These are phyloP conservation scores for Daldinia sp. DNA, from an alignment of 2,329 filamentous ascomycete species.

Conservation along the genomic window DNA sequence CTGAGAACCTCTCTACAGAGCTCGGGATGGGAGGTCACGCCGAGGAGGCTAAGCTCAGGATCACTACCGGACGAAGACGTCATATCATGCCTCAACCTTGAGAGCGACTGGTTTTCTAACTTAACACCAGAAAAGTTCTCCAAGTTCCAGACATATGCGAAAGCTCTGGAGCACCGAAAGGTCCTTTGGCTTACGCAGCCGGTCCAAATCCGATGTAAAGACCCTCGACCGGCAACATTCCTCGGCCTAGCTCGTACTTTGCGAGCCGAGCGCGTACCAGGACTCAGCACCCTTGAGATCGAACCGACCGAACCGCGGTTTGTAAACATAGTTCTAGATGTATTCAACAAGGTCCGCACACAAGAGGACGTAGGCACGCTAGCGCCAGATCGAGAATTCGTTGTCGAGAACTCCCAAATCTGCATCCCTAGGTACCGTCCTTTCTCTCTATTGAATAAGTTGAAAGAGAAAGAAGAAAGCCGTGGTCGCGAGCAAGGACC, in stretches of 20 bases:
- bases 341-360: slow-evolving; percentile 45
- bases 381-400: slow-evolving; percentile 52
- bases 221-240: slow-evolving; percentile 48
- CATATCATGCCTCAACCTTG: slow-evolving; percentile 48
- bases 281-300: slow-evolving; percentile 51
- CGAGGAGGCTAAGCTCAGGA: slow-evolving; percentile 28
- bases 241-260: slow-evolving; percentile 51
- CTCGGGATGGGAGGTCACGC: background rate
- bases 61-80: slow-evolving; percentile 44
- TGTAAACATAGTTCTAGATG: slow-evolving; percentile 32
- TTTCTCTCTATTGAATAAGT: slow-evolving; percentile 43
- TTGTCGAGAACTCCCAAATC: slow-evolving; percentile 46
- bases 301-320: slow-evolving; percentile 38
- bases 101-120: slow-evolving; percentile 48
- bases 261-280: slow-evolving; percentile 48
- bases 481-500: background rate
- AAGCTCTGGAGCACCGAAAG: slow-evolving; percentile 27
- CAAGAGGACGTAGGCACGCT: slow-evolving; percentile 40
- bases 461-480: slow-evolving; percentile 27
- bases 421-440: slow-evolving; percentile 49
- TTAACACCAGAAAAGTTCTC: slow-evolving; percentile 38
- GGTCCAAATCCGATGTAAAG: slow-evolving; percentile 46
- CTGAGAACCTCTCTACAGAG: background rate
- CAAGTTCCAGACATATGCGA: slow-evolving; percentile 34
- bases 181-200: slow-evolving; percentile 53